Conservation (phyloP, 768 basidiomycete species). For the Mycena albidolilacea region DNA sequence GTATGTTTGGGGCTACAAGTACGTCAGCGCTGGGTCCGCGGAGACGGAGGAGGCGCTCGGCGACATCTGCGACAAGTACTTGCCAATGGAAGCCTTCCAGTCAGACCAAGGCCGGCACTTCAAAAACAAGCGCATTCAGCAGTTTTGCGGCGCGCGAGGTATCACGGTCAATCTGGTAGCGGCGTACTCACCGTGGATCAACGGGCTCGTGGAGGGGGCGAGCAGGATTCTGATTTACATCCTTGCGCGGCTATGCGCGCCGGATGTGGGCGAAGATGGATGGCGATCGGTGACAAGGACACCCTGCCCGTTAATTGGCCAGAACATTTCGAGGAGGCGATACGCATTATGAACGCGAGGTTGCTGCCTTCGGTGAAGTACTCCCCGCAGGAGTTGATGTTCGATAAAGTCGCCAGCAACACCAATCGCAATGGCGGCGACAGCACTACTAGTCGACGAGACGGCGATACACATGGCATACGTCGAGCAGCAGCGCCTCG, state of each 20-base stretch:
- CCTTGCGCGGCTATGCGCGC: constrained; percentile 41
- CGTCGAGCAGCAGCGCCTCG: constrained; percentile 47
- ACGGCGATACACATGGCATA: constrained; percentile 46
- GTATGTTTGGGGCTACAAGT: constrained; percentile 45
- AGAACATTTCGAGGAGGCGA: constrained; percentile 39
- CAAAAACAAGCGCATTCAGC: constrained; percentile 34
- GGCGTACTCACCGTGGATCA: constrained; percentile 48
- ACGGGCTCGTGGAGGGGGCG: constrained; percentile 45
- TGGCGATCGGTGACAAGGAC: constrained; percentile 24
- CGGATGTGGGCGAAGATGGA: constrained; percentile 39
- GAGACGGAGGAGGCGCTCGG: constrained; percentile 1
- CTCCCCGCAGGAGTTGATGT: constrained; percentile 47
- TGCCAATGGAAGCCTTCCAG: constrained; percentile 40
- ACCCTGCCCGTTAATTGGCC: constrained; percentile 43
- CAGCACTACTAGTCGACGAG: constrained; percentile 12
- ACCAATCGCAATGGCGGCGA: constrained; percentile 7
- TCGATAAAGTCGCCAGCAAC: constrained; percentile 49
- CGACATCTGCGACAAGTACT: constrained; percentile 8
- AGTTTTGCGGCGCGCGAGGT: constrained; percentile 30
- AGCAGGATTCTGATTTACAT: constrained; percentile 43
- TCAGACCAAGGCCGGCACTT: constrained; percentile 47
- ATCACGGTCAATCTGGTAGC: constrained; percentile 27
- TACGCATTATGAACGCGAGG: constrained; percentile 39
- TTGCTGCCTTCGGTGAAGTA: constrained; percentile 43
- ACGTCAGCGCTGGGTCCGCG: not conserved